phyloP scores from a whole-genome alignment of 2,329 filamentous ascomycete species.

The Cephalotrichum gorgonifer region DNA sequence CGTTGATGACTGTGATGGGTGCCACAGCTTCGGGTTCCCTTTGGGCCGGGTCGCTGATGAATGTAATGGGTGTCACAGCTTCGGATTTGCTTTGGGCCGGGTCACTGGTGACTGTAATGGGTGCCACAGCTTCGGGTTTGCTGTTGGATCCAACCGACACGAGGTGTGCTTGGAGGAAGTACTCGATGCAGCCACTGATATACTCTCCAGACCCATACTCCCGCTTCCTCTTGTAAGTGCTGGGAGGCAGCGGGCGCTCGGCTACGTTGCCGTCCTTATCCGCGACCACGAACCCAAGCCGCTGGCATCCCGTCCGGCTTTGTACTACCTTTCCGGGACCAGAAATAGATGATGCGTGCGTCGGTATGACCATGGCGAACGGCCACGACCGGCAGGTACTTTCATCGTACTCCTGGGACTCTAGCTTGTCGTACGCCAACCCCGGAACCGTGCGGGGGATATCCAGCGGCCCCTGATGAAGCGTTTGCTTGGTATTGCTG shows the following conservation, averaged over 20 bases:
- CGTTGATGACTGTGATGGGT: too few relatives aligned
- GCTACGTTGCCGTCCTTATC: neutral
- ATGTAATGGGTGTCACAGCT: too few relatives aligned
- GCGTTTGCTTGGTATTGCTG: neutral
- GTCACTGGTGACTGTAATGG: neutral
- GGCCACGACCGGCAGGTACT: neutral
- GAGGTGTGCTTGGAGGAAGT: neutral
- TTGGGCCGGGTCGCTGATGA: too few relatives aligned
- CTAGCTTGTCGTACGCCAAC: neutral
- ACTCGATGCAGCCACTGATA: neutral
- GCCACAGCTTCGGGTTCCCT: too few relatives aligned
- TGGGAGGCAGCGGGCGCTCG: neutral
- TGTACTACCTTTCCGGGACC: too few relatives aligned
- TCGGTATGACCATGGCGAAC: neutral
- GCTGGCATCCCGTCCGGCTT: too few relatives aligned
- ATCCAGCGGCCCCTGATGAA: neutral
- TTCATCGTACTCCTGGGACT: neutral
- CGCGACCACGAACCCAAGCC: too few relatives aligned
- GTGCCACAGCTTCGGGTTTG: neutral
- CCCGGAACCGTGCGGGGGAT: neutral
- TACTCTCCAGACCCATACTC: neutral
- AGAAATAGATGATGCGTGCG: neutral
- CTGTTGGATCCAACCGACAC: neutral
- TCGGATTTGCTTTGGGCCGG: too few relatives aligned
- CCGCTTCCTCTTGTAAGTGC: neutral